Conservation (phyloP, 1,284 basidiomycete species). For the Cryptococcus sp. region DNA sequence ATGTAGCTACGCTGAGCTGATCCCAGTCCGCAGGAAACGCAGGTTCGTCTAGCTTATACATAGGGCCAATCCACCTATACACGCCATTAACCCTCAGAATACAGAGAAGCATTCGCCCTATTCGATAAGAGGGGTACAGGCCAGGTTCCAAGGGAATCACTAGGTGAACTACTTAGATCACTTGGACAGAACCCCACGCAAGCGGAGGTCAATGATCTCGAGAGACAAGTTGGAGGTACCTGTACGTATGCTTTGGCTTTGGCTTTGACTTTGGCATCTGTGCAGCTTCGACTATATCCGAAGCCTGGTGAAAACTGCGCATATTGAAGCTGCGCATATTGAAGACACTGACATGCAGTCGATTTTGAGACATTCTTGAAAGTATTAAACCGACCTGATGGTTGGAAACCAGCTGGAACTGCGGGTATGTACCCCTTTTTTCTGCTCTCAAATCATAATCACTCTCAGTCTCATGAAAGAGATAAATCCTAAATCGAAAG, state of each 20-base stretch:
- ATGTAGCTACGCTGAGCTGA: not conserved
- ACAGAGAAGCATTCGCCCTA: conserved; percentile 94
- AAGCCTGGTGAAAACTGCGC: not conserved
- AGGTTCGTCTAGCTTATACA: conserved; percentile 11
- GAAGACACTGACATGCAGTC: conserved; percentile 57
- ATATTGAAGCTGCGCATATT: not conserved
- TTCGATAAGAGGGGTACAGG: conserved; percentile 97
- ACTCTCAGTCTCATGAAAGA: no score
- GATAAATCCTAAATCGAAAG: not conserved
- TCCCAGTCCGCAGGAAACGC: conserved; percentile 25
- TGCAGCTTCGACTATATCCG: not conserved
- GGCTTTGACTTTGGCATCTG: conserved; percentile 51
- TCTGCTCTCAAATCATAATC: no score
- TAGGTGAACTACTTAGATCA: conserved; percentile 92
- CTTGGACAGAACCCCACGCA: conserved; percentile 98
- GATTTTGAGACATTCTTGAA: conserved; percentile 84
- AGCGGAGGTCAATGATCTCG: conserved; percentile 84
- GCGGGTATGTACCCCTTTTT: conserved; percentile 58
- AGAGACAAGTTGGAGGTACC: conserved; percentile 54
- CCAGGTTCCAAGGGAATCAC: conserved; percentile 75
- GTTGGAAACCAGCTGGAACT: conserved; percentile 92
- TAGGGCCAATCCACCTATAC: not conserved
- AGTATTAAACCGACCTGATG: conserved; percentile 91
- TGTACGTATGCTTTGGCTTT: conserved; percentile 31
- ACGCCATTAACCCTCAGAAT: conserved; percentile 56